Evolutionary conservation across 2,329 filamentous ascomycete genomes (phyloP), one percentile per base, ranked within the genome.

Genomic region (Rugonectria rugulosa): DNA sequence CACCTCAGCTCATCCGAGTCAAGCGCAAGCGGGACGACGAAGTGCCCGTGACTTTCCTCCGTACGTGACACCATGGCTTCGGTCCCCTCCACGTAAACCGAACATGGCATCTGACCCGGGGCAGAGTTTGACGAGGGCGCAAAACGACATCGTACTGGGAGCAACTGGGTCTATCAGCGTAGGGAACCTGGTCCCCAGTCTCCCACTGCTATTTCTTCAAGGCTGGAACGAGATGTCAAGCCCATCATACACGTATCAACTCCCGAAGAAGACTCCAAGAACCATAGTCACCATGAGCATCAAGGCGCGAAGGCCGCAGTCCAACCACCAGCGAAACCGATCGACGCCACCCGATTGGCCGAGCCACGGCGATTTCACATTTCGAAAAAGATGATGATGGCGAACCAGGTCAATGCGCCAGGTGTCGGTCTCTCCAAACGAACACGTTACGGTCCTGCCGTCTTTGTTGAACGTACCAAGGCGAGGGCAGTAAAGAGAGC

Each of bases 21-120:
- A 86, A 86, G 77, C 82, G 84, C 66, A 86, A 86, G 73, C 80
- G 81, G 34, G 79, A 78, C 45, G 81, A 80, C 14, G 79, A 82
- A 54, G 73, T 75, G 11, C 81, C 83, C 4, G 79, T 86, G 45
- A 79, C 82, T 48, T 84, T 83, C 63, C 77, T 86, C 41, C 78
- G 82, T 86, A 66, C 59, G 80, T 73, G 44, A 48, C 54, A 46
- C 45, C 29, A 41, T 20, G n/a, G 24, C 15, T 14, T 44, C 41
- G 46, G 31, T 32, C 41, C 42, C 53, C n/a, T n/a, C 53, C 24
- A 29, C 38, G 40, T 7, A 6, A 43, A n/a, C n/a, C n/a, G n/a
- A n/a, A 15, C 11, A 44, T 53, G 31, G 38, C 15, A 40, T 52
- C 64, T 65, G 56, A 68, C 62, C 52, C 48, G 19, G 29, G 44